Conservation (phyloP, 805 yeast genomes). For the Pichia scutulata region DNA sequence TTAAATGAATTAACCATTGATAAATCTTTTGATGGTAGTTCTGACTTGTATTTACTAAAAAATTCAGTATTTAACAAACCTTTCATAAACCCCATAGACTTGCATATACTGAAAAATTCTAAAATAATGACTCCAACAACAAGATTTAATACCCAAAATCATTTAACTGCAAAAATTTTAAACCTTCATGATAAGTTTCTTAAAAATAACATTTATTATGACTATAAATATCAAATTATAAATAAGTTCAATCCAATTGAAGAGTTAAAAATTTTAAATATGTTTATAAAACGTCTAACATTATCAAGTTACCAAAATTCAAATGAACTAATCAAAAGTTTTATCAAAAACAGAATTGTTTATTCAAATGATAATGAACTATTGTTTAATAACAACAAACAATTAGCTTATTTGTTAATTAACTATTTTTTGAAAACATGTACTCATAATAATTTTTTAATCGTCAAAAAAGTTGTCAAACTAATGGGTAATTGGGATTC, state of each 20-base stretch:
- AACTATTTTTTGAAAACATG: constrained; percentile 7
- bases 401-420: background rate
- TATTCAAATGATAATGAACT: background rate
- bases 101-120: background rate
- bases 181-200: background rate
- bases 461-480: background rate
- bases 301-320: constrained; percentile 3
- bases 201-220: background rate
- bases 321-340: constrained; percentile 4
- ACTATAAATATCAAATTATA: constrained; percentile 2
- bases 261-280: background rate
- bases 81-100: background rate
- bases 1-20: background rate
- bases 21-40: background rate
- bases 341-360: constrained; percentile 7
- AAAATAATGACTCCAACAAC: background rate
- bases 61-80: background rate
- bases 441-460: background rate
- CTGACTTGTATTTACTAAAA: background rate
- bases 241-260: constrained; percentile 4
- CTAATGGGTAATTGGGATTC: constrained; percentile 3
- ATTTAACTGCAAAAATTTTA: background rate
- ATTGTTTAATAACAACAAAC: background rate
- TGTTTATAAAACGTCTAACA: constrained; percentile 4
- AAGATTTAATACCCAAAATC: background rate